A percentile compares a stretch with the other conserved stretches of the same genome.
phyloP scores from a whole-genome alignment of 495 filamentous ascomycete species.

The Penicillium simplicissimum region DNA sequence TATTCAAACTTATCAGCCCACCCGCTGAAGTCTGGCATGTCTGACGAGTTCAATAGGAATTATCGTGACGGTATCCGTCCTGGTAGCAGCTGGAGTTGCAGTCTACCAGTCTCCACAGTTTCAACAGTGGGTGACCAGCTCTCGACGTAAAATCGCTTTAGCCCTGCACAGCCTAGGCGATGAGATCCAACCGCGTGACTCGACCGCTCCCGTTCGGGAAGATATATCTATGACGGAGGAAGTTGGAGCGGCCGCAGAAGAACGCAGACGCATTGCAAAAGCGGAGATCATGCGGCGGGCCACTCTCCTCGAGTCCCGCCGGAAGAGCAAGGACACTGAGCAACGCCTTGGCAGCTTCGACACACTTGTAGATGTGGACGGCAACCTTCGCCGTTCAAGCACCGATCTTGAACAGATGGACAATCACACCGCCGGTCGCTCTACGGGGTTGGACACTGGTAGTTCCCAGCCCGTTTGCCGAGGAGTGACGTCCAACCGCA shows the following conservation, averaged over 20 bases:
- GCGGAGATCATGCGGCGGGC: slow-evolving; percentile 73
- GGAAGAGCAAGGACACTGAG: slow-evolving; percentile 23
- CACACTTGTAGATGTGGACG: slow-evolving; percentile 55
- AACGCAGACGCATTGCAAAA: slow-evolving; percentile 65
- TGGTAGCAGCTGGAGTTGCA: slow-evolving; percentile 79
- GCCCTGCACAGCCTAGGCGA: slow-evolving; percentile 78
- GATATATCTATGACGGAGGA: slow-evolving; percentile 59
- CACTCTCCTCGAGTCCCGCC: slow-evolving; percentile 41
- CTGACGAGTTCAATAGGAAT: slow-evolving; percentile 55
- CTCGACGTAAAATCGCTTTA: slow-evolving; percentile 75
- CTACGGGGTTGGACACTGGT: slow-evolving; percentile 46
- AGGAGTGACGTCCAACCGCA: slow-evolving; percentile 50
- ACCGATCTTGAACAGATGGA: slow-evolving; percentile 11
- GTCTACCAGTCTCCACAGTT: slow-evolving; percentile 84
- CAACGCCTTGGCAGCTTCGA: slow-evolving; percentile 50
- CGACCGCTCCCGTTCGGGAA: slow-evolving; percentile 26
- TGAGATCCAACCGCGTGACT: slow-evolving; percentile 61
- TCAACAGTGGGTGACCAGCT: slow-evolving; percentile 70
- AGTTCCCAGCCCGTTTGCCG: slow-evolving; percentile 59
- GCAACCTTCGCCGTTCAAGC: slow-evolving; percentile 37
- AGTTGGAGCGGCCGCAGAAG: slow-evolving; percentile 63
- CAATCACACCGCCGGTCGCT: slow-evolving; percentile 30
- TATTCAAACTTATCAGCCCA: slow-evolving; percentile 41
- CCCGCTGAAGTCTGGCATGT: slow-evolving; percentile 9
- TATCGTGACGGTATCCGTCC: slow-evolving; percentile 72